Evolutionary conservation across 352 stramenopile genomes (phyloP), one percentile per base, ranked within the genome.

Genomic region (Pythium grandisporangium): DNA sequence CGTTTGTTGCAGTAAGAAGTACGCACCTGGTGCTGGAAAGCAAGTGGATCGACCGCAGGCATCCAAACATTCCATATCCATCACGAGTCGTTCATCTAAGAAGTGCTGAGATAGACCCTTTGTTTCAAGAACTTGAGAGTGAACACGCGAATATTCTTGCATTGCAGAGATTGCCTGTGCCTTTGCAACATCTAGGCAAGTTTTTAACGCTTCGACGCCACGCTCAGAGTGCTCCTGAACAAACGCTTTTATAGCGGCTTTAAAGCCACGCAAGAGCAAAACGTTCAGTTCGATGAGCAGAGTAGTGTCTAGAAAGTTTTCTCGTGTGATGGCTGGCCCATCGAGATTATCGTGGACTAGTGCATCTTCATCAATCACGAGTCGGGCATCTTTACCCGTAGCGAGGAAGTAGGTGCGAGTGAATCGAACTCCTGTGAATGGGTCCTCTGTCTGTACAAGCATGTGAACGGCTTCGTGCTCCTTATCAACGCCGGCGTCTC

Each of bases 361-460:
- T 8, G 73, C 70, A n/a, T 89, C 70, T 33, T 78, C 55, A 33
- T 86, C 70, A 5, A 85, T 55, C 12, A 86, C 41, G 38, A 51
- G 61, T 27, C 47, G 48, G 25, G 66, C 77, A 16, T 65, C 37
- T 41, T 69, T 77, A 2, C 70, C 73, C 3, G 71, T 80, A 1
- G 69, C 70, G 0, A 86, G 26, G 42, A 90, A 87, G 40, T 87
- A 87, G 12, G 73, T 84, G 13, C 73, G 64, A 6, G 55, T 54
- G 24, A 84, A 67, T 4, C 71, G 67, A 17, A 84, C 61, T 14
- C 76, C 76, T 14, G 61, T 80, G 36, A 87, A 82, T 19, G 73
- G 73, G 42, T 90, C 76, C 42, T 90, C 76, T 8, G 61, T 69
- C 32, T 84, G 62, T 2, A 87, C 57, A 3, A 79, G 48, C 59